Evolutionary conservation across 805 yeast genomes (phyloP), one percentile per base, ranked within the genome.

Genomic region (Scheffersomyces amazonensis): DNA sequence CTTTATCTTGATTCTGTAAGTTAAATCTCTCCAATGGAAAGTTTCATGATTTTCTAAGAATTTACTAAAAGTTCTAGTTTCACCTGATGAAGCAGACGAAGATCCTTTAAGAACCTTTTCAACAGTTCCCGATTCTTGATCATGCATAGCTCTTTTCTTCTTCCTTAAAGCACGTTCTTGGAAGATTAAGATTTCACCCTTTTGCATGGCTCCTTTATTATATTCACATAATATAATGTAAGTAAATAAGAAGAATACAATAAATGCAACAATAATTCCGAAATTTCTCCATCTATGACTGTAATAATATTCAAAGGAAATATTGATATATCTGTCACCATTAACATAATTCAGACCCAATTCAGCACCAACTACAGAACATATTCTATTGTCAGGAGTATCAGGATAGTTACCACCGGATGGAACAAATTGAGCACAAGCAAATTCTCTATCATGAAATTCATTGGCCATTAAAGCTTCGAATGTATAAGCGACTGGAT

Each of bases 1-100:
- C 52, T 81, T 79, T 48, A 81, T 79, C 52, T 77, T 72, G 41
- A 85, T 80, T 45, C 80, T 83, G 55, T 83, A 85, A 52, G 82
- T 76, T 31, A 85, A 79, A 53, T 85, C 75, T 60, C 78, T 76
- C 95, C 95, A 85, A 54, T 81, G 87, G 73, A 83, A 83, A 29
- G 81, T 77, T 36, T 78, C 35, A 19, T n/a, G 8, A 19, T 12
- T 13, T 19, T 34, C 15, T 18, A 24, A 31, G 23, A 18, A 31
- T n/a, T 34, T 39, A 27, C 17, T 27, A 5, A 27, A 5, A 4
- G 17, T 12, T 13, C 9, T 13, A n/a, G 11, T 15, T 12, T 20
- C 20, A 28, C 15, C 10, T 19, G 16, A 10, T 35, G 24, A 16
- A 20, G 22, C 5, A 10, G 17, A n/a, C 22, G 29, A 11, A 21